Evolutionary conservation across 805 yeast genomes (phyloP).

Genomic region (Candida boleticola): DNA sequence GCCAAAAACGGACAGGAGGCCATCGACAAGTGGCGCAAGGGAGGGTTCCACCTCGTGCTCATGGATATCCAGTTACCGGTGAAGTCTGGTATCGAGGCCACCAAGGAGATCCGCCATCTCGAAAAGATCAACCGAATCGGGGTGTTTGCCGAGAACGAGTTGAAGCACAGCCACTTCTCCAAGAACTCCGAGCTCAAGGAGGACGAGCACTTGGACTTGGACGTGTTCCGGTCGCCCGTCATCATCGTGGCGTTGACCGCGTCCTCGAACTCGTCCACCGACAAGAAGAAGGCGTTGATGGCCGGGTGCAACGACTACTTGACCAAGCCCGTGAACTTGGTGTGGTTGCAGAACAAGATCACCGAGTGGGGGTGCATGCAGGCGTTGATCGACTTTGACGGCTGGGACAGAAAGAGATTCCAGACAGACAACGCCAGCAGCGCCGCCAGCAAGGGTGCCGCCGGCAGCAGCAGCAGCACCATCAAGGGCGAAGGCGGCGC

Average conservation of each 20-base stretch:
- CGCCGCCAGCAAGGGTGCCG: too few species aligned
- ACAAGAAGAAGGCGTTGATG: slow-evolving; percentile 84
- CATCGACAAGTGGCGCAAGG: slow-evolving; percentile 87
- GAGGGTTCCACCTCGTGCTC: slow-evolving; percentile 89
- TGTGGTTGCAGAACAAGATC: slow-evolving; percentile 91
- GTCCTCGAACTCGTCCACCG: slow-evolving; percentile 72
- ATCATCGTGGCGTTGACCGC: slow-evolving; percentile 97
- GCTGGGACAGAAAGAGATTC: slow-evolving; percentile 57
- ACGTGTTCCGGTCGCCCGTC: slow-evolving; percentile 86
- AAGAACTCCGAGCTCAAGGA: slow-evolving; percentile 26
- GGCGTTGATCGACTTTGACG: slow-evolving; percentile 91
- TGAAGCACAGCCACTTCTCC: slow-evolving; percentile 17
- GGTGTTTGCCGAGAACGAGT: slow-evolving; percentile 46
- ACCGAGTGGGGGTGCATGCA: slow-evolving; percentile 99
- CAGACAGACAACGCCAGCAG: background rate
- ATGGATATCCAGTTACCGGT: slow-evolving; percentile 98
- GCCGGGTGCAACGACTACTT: slow-evolving; percentile 98
- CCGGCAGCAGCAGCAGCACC: too few species aligned
- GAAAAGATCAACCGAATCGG: slow-evolving; percentile 84
- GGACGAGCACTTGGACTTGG: slow-evolving; percentile 57
- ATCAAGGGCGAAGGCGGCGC: too few species aligned
- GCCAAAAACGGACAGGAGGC: slow-evolving; percentile 97
- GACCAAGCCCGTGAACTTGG: slow-evolving; percentile 92
- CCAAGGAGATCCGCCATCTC: slow-evolving; percentile 82
- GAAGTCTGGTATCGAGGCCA: slow-evolving; percentile 92